These are phyloP conservation scores for Trichothecium roseum DNA, from an alignment of 2,329 filamentous ascomycete genomes.

Conservation along the genomic window DNA sequence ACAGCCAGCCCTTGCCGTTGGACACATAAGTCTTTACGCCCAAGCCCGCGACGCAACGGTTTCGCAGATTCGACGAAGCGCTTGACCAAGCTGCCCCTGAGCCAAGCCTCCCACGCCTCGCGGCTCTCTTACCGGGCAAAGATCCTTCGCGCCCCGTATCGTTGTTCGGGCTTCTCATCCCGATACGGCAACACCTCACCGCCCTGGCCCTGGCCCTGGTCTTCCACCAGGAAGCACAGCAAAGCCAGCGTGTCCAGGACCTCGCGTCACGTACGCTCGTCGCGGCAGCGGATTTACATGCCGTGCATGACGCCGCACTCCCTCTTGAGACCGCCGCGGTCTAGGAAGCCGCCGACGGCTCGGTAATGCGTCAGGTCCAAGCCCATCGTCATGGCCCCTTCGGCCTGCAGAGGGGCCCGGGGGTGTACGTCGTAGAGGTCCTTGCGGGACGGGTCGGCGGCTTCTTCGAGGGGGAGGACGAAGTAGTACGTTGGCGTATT, in stretches of 20 bases:
- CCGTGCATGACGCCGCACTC: constrained; percentile 15
- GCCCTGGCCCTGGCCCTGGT: constrained; percentile 5
- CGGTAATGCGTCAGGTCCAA: constrained; percentile 12
- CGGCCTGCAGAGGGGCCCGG: constrained; percentile 10
- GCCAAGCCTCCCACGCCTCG: constrained; percentile 11
- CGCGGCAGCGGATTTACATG: constrained; percentile 9
- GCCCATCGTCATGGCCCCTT: constrained; percentile 12
- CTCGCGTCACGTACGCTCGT: constrained; percentile 5
- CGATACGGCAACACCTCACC: constrained; percentile 12
- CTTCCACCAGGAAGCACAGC: constrained; percentile 9
- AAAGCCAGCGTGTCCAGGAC: constrained; percentile 8
- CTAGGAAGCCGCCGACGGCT: constrained; percentile 12
- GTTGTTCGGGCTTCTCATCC: constrained; percentile 12
- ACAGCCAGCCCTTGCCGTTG: constrained; percentile 14
- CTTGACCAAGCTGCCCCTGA: constrained; percentile 7
- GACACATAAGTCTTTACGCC: constrained; percentile 9
- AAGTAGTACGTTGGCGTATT: constrained; percentile 31
- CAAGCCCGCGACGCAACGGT: constrained; percentile 9
- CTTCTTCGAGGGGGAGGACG: constrained; percentile 21
- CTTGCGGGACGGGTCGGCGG: constrained; percentile 10
- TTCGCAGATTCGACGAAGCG: constrained; percentile 12
- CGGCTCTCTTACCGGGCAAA: constrained; percentile 12
- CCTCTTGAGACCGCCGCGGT: constrained; percentile 7
- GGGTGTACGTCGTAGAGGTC: constrained; percentile 14
- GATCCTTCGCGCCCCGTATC: constrained; percentile 10